These are phyloP conservation scores for Fusarium pseudoanthophilum DNA, from an alignment of 2,329 filamentous ascomycete species.

Conservation along the genomic window DNA sequence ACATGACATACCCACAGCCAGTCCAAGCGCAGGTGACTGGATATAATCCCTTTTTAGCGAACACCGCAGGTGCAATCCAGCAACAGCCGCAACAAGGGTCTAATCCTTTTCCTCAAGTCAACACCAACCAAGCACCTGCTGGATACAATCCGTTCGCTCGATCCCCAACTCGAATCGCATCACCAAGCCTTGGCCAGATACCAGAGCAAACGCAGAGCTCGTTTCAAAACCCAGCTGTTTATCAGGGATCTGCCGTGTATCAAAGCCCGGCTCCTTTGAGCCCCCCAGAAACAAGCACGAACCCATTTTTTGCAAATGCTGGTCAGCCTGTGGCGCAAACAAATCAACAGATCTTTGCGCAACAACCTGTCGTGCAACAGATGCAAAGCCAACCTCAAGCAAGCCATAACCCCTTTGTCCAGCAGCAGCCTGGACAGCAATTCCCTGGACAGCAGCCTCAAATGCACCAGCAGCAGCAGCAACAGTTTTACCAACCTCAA, in stretches of 20 bases:
- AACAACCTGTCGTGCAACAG: conserved; percentile 37
- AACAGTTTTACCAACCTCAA: conserved; percentile 55
- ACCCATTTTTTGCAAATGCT: conserved; percentile 52
- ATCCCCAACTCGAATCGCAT: conserved; percentile 62
- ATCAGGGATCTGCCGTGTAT: conserved; percentile 49
- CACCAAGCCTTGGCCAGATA: conserved; percentile 62
- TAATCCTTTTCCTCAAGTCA: conserved; percentile 50
- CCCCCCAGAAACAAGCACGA: conserved; percentile 45
- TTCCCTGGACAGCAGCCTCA: conserved; percentile 32
- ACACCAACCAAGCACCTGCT: conserved; percentile 50
- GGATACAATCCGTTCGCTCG: conserved; percentile 61
- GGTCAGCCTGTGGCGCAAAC: conserved; percentile 44
- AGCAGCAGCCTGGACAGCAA: conserved; percentile 39
- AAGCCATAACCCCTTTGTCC: conserved; percentile 44
- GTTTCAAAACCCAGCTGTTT: conserved; percentile 50
- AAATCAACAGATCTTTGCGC: conserved; percentile 44
- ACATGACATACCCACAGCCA: conserved; percentile 56
- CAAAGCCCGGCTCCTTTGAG: conserved; percentile 43
- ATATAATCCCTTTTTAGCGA: conserved; percentile 65
- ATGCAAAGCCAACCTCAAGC: conserved; percentile 26
- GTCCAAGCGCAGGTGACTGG: conserved; percentile 54
- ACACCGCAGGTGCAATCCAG: conserved; percentile 48
- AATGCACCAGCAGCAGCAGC: conserved; percentile 45
- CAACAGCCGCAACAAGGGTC: conserved; percentile 50
- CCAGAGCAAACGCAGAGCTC: conserved; percentile 62